Conservation (phyloP, 805 yeast species). For the Pichia eremophila region DNA sequence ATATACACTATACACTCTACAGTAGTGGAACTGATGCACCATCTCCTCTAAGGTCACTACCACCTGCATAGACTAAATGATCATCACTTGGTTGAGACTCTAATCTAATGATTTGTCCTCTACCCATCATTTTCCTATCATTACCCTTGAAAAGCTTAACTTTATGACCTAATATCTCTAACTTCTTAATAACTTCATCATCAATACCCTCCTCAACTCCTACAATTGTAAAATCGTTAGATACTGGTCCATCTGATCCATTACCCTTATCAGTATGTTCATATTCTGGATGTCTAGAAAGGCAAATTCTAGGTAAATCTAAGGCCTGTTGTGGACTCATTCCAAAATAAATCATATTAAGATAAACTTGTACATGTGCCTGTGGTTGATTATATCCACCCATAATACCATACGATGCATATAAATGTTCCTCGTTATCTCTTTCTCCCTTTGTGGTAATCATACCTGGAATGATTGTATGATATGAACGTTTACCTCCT, state of each 20-base stretch:
- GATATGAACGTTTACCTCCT: conserved; percentile 68
- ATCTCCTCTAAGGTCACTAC: conserved; percentile 79
- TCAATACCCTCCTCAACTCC: conserved; percentile 57
- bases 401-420: conserved; percentile 61
- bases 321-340: conserved; percentile 64
- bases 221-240: conserved; percentile 49
- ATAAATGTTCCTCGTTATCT: conserved; percentile 32
- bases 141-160: conserved; percentile 35
- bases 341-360: conserved; percentile 55
- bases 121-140: conserved; percentile 35
- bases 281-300: conserved; percentile 41
- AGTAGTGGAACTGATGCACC: conserved; percentile 58
- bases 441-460: conserved; percentile 35
- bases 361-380: conserved; percentile 70
- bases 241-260: conserved; percentile 58
- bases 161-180: conserved; percentile 49
- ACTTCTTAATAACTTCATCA: conserved; percentile 34
- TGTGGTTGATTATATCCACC: conserved; percentile 86
- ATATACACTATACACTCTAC: background rate
- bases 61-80: conserved; percentile 51
- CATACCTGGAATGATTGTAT: conserved; percentile 78
- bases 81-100: conserved; percentile 20
- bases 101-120: conserved; percentile 65
- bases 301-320: conserved; percentile 66
- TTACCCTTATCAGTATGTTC: conserved; percentile 39